phyloP scores from a whole-genome alignment of 2,329 filamentous ascomycete species.

The Phyllosticta ampelicida region DNA sequence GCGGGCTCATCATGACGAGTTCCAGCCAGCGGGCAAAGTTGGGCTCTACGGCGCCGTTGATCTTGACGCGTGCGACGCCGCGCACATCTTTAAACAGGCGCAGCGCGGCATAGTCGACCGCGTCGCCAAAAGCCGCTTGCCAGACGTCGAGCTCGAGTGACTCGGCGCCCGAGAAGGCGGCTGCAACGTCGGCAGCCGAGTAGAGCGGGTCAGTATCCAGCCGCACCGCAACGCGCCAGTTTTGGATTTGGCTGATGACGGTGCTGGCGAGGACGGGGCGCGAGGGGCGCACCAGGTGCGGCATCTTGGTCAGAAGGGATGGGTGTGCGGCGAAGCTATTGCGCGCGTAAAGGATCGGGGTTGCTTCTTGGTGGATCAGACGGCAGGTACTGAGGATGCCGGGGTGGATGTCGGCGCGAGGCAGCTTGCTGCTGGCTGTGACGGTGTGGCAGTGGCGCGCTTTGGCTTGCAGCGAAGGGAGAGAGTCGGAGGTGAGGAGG shows the following conservation, averaged over 20 bases:
- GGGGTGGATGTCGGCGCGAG: slow-evolving; percentile 24
- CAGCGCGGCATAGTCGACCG: slow-evolving; percentile 32
- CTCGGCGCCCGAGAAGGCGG: slow-evolving; percentile 37
- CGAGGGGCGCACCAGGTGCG: slow-evolving; percentile 29
- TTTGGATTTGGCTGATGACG: slow-evolving; percentile 27
- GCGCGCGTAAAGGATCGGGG: slow-evolving; percentile 36
- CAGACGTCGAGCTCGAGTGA: slow-evolving; percentile 41
- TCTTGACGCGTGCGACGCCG: slow-evolving; percentile 32
- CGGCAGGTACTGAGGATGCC: slow-evolving; percentile 33
- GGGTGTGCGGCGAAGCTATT: slow-evolving; percentile 42
- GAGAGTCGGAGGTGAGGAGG: slow-evolving; percentile 20
- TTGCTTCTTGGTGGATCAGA: slow-evolving; percentile 31
- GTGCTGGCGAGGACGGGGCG: slow-evolving; percentile 26
- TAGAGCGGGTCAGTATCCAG: slow-evolving; percentile 42
- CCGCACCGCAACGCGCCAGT: slow-evolving; percentile 37
- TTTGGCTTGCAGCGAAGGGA: slow-evolving; percentile 15
- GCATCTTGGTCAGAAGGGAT: slow-evolving; percentile 34
- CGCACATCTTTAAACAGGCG: slow-evolving; percentile 36
- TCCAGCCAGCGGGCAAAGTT: slow-evolving; percentile 37
- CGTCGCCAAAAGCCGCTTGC: slow-evolving; percentile 28
- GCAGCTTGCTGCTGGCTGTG: slow-evolving; percentile 7
- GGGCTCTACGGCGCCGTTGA: slow-evolving; percentile 33
- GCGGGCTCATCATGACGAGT: slow-evolving; percentile 31
- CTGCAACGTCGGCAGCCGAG: slow-evolving; percentile 25
- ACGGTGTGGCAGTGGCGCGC: slow-evolving; percentile 15